Evolutionary conservation across 2,329 filamentous ascomycete species (phyloP).

Genomic region (Fusarium temperatum): DNA sequence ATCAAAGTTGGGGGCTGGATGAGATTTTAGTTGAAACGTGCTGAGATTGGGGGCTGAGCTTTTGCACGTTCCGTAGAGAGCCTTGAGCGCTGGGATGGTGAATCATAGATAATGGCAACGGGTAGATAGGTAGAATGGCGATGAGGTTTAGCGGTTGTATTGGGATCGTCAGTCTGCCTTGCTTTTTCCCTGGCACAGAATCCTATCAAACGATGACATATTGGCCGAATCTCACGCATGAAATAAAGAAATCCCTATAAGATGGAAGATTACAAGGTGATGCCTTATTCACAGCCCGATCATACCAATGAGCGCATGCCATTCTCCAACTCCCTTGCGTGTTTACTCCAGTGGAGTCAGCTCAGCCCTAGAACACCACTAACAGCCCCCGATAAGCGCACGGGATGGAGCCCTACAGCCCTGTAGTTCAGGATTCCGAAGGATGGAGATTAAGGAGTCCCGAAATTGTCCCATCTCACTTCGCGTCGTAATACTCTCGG

Average conservation of each 20-base stretch:
- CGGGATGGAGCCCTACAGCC: background rate
- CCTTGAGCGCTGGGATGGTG: background rate
- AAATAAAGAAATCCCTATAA: no score
- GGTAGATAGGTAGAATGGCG: background rate
- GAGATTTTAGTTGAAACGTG: background rate
- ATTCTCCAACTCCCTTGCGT: background rate
- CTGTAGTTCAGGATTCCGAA: background rate
- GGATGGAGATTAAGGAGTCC: constrained; percentile 5
- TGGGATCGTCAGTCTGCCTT: background rate
- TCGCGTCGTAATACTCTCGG: background rate
- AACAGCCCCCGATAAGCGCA: background rate
- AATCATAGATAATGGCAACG: background rate
- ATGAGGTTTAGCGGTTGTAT: background rate
- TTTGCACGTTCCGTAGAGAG: background rate
- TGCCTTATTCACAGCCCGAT: no score
- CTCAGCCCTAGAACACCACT: background rate
- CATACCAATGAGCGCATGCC: rapidly evolving
- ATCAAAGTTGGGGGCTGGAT: background rate
- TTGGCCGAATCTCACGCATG: no score
- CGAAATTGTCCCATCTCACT: background rate
- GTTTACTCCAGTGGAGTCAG: background rate
- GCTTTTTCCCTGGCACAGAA: no score
- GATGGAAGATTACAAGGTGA: no score
- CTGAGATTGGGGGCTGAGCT: background rate
- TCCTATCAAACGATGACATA: no score